Evolutionary conservation across 2,329 filamentous ascomycete species (phyloP), one percentile per base, ranked within the genome.

Genomic region (Clonostachys solani): DNA sequence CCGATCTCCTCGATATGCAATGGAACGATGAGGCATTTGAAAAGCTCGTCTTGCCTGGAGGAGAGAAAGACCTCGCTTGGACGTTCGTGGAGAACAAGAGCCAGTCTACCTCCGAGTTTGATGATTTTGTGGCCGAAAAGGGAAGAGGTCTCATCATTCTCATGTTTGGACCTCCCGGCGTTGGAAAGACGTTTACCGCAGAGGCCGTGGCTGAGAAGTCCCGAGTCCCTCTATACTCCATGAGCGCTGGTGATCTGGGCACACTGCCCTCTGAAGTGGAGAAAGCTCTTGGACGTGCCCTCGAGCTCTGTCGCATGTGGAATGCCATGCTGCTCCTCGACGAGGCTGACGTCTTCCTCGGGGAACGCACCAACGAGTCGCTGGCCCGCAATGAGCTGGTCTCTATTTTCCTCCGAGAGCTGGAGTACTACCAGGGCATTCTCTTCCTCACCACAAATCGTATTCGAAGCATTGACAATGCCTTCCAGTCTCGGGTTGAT

Each of bases 401-500:
- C 1, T 67, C 65, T 0, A 71, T 74, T 2, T 75, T 76, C 53
- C 60, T 76, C 5, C 63, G 70, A 5, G 62, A 72, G 0, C 60
- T 76, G 0, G 73, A 75, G 54, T 75, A 75, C 57, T 75, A 74
- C 51, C 60, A 61, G 3, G 73, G 74, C 18, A 62, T 75, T 6
- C 54, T 76, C 6, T 74, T 73, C 57, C 60, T 78, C 5, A 79
- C 75, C 0, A 78, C 74, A 8, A 79, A 78, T 58, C 65, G 73
- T 4, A 67, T 74, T 7, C 69, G 72, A 15, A 62, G 62, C 3
- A 66, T 78, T 4, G 75, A 78, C 44, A 71, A 73, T 47, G 75
- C 75, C 1, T 74, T 76, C 58, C 67, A 67, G 56, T 75, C 73
- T 2, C 67, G 73, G 13, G 71, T 76, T 37, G 71, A 75, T 46